Evolutionary conservation across 805 yeast genomes (phyloP), one percentile per base, ranked within the genome.

Genomic region (Candida oleophila): DNA sequence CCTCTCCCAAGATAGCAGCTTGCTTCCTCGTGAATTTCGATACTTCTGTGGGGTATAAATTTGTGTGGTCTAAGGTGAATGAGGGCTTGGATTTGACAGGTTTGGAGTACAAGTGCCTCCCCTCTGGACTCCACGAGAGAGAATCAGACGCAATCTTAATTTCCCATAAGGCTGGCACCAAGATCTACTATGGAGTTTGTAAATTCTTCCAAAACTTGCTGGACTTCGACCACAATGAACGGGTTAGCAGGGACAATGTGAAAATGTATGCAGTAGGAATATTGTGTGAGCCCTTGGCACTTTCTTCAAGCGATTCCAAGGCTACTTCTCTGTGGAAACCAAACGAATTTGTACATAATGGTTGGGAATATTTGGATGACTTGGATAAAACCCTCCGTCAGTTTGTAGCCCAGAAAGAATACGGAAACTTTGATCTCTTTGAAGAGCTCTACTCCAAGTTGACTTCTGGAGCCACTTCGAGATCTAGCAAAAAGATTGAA

Each of bases 221-320:
- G 11, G 36, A 40, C 3, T 16, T 32, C 20, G 34, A 8, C 9
- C 44, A 8, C 5, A 37, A 25, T 28, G 38, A 25, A 25, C 47
- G 43, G 30, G 38, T 45, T 8, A 55, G 59, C 50, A 53, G 74
- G 12, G 53, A 45, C 30, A 54, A 62, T 20, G 64, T 71, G 45
- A 65, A 66, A 42, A 70, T 72, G 75, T 71, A 61, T 51, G 57
- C 74, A 12, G 43, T 71, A 22, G 76, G 76, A 3, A 50, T 70
- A 4, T 46, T 72, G 3, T 62, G 71, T 48, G 64, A 65, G 44
- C 68, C 73, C 3, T 35, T 19, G n/a, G 44, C 33, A 7, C 19
- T 15, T 15, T 34, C 37, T 34, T 7, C 37, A 16, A 28, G 14
- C 7, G 21, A 16, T 9, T 15, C 37, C 8, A 18, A 32, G n/a